Evolutionary conservation across 345 rosid genomes (phyloP), one percentile per base, ranked within the genome.

Genomic region (Boechera retrofracta): DNA sequence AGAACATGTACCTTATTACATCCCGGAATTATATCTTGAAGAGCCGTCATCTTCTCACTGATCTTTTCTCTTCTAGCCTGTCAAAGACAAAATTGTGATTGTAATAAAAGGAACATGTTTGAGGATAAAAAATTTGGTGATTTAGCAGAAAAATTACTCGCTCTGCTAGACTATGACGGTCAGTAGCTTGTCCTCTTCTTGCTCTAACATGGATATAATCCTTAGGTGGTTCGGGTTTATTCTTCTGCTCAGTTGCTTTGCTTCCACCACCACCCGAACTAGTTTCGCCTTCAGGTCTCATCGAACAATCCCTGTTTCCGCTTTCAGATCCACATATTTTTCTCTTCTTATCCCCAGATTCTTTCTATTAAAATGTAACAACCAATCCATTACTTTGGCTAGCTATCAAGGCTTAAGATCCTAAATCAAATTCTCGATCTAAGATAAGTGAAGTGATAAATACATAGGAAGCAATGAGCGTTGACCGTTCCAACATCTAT

Each of bases 21-120:
- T 38, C 97, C 97, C 1, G 97, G 98, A 72, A 94, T 95, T 56
- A 94, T 77, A 83, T 92, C 98, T 85, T 94, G 98, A 70, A 94
- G 97, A 84, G 86, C 86, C 16, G 89, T 94, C 98, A 94, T 94
- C 82, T 92, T 87, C 82, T 89, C 97, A 12, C 97, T 90, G 32
- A 94, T 94, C 80, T 94, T 94, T 80, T 94, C 98, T 88, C 98
- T 86, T 84, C 98, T 88, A 65, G 97, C 98, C 98, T 94, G 88
- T 73, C 74, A 68, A 73, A 69, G 15, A 64, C 54, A 58, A 52
- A 63, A 69, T 4, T 33, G 4, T 31, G 42, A 10, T 16, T 38
- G 53, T 59, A 15, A 48, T 48, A 48, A 6, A 77, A 10, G 5
- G 45, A 47, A 39, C 62, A 48, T 36, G 47, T 28, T n/a, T 0